Base-by-base conservation (phyloP, 345 rosid species). In the Pistacia integerrima region DNA sequence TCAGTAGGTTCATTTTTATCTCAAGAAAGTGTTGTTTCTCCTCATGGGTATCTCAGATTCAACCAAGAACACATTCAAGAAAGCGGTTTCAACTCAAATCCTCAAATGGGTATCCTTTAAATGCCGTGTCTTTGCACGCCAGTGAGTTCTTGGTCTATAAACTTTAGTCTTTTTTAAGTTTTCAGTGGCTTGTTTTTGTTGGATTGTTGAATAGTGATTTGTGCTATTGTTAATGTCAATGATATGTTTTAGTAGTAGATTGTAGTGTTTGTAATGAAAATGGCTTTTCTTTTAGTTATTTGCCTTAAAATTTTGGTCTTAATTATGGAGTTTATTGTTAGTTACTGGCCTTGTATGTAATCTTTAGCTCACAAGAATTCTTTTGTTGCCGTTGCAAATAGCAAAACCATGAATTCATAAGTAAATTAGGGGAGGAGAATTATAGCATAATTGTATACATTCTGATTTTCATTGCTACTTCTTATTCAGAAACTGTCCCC, bases 31-130 rank as follows among this genome's bases (percentile, higher is more conserved):
- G 77, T 49, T 83, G 63, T 75, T 74, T 72, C 72, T 73, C 79
- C 59, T 58, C 74, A 22, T 77, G 87, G 83, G 84, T 86, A 49
- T 77, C 85, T 75, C 81, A 78, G 8, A 51, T 89, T 84, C 92
- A 71, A 8, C 82, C 85, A 35, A 86, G 82, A 82, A 77, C 67
- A 74, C 78, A 72, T n/a, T 73, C 80, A 3, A 82, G 79, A 52
- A 90, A 72, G 73, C 73, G 49, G 38, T 86, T 89, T 82, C 89
- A 74, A 48, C 85, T 86, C 81, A 81, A 86, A 67, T 88, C 92
- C 79, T 85, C 92, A 1, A 91, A 94, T 83, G 98, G 91, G 76
- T 80, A 82, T 54, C 85, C 91, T 18, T 68, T 82, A 11, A 72
- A 84, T 63, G 89, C 89, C 20, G 85, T 90, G 59, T 81, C 90